Evolutionary conservation across 345 rosid genomes (phyloP).

Genomic region (Dimocarpus longan): DNA sequence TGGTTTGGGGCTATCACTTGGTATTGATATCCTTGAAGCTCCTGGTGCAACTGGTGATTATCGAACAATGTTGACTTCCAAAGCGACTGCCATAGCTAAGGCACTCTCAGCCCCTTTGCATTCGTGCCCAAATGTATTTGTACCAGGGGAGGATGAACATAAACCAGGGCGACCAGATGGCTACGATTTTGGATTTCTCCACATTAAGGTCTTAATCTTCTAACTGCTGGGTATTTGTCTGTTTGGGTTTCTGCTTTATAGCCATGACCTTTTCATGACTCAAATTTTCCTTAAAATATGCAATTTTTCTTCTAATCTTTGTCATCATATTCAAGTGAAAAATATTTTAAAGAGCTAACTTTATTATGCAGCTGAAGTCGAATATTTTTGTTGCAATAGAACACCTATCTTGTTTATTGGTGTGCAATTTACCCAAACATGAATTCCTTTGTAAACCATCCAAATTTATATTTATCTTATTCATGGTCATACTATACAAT

Average conservation of each 20-base stretch:
- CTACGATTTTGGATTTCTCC: slow-evolving; percentile 94
- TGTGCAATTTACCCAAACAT: background rate
- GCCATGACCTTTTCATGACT: background rate
- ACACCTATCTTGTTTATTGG: background rate
- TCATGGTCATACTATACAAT: too few species aligned
- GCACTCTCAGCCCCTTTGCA: slow-evolving; percentile 78
- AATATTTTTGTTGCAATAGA: background rate
- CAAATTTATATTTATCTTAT: background rate
- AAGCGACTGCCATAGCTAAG: slow-evolving; percentile 72
- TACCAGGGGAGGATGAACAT: slow-evolving; percentile 83
- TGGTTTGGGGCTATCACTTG: slow-evolving; percentile 90
- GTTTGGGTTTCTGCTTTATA: slow-evolving; percentile 5
- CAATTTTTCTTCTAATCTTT: background rate
- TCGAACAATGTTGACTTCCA: slow-evolving; percentile 84
- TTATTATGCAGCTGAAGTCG: background rate
- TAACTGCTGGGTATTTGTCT: background rate
- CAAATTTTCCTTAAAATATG: background rate
- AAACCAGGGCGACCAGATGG: slow-evolving; percentile 76
- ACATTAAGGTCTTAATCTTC: slow-evolving; percentile 68
- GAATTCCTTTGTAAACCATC: background rate
- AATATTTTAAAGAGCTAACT: background rate
- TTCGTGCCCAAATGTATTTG: slow-evolving; percentile 68
- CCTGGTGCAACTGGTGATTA: slow-evolving; percentile 97
- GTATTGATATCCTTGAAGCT: slow-evolving; percentile 89
- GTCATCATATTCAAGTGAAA: background rate